These are phyloP conservation scores for Pugionium dolabratum DNA, from an alignment of 345 rosid species.

Conservation along the genomic window DNA sequence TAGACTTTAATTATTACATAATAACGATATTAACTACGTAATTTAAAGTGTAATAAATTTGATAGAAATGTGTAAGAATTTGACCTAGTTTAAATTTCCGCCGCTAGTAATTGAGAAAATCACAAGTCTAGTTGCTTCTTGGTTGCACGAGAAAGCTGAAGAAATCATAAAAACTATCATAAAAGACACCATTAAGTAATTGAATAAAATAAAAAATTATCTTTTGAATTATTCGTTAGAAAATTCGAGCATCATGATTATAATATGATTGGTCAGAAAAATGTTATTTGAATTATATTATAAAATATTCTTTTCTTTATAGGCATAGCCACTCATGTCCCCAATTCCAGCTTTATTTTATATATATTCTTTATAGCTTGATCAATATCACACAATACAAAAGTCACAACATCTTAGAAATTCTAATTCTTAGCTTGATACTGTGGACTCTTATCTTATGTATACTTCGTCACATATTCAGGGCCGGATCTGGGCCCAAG, in stretches of 20 bases:
- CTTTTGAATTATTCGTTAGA: slow-evolving; percentile 33
- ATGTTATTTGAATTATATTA: slow-evolving; percentile 15
- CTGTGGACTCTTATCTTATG: slow-evolving; percentile 16
- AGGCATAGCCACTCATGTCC: slow-evolving; percentile 38
- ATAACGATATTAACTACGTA: not conserved
- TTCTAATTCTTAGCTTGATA: slow-evolving; percentile 35
- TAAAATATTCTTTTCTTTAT: slow-evolving; percentile 36
- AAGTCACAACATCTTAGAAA: slow-evolving; percentile 21
- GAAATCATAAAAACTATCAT: not conserved
- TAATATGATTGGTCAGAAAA: slow-evolving; percentile 40
- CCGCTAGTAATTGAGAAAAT: slow-evolving; percentile 25
- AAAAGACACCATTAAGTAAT: slow-evolving; percentile 25
- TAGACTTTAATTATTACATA: not conserved
- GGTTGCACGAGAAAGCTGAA: slow-evolving; percentile 41
- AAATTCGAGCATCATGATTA: slow-evolving; percentile 39
- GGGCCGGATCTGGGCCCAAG: too few species aligned
- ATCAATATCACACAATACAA: slow-evolving; percentile 33
- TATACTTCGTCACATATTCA: slow-evolving; percentile 14
- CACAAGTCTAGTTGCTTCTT: slow-evolving; percentile 33
- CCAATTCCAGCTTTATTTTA: slow-evolving; percentile 24
- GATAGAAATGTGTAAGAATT: slow-evolving; percentile 4
- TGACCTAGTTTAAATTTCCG: slow-evolving; percentile 13
- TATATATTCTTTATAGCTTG: slow-evolving; percentile 33
- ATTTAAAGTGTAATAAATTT: not conserved
- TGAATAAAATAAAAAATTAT: slow-evolving; percentile 17